These are phyloP conservation scores for Helichrysum umbraculigerum DNA, from an alignment of 129 eudicot genomes.

Conservation along the genomic window DNA sequence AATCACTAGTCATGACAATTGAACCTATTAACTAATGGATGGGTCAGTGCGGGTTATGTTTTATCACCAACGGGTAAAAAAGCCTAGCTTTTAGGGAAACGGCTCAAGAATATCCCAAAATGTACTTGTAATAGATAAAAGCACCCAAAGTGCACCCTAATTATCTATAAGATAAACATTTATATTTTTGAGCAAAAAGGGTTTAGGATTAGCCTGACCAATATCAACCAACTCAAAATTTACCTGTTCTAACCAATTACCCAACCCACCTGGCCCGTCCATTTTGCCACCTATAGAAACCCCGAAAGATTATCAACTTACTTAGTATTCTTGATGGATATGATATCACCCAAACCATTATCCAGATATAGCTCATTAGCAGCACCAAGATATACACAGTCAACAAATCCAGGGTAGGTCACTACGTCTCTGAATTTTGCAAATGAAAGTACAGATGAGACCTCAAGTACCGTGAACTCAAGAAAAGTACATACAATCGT, in stretches of 20 bases:
- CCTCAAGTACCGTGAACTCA: background rate
- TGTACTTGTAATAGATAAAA: background rate
- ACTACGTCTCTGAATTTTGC: constrained; percentile 64
- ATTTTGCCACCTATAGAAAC: constrained; percentile 6
- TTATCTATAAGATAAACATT: background rate
- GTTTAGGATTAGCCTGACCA: background rate
- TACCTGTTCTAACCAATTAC: background rate
- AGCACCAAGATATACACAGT: constrained; percentile 87
- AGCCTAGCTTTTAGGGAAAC: background rate
- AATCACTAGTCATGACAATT: background rate
- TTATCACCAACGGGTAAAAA: background rate
- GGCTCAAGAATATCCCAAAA: background rate
- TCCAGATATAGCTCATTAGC: constrained; percentile 64
- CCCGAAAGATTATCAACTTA: constrained; percentile 34
- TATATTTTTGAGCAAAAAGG: background rate
- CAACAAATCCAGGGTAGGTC: constrained; percentile 97
- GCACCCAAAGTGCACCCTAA: background rate
- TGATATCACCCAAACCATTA: constrained; percentile 82
- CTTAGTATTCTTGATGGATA: constrained; percentile 78
- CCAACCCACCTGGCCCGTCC: background rate
- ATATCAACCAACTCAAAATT: no score
- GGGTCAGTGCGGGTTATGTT: background rate
- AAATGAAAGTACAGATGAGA: constrained; percentile 22
- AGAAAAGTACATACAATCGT: background rate
- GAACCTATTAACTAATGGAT: background rate